A percentile compares a stretch with the other conserved stretches of the same genome.
Conservation (phyloP, 805 yeast species). For the Phaffomyces opuntiae region DNA sequence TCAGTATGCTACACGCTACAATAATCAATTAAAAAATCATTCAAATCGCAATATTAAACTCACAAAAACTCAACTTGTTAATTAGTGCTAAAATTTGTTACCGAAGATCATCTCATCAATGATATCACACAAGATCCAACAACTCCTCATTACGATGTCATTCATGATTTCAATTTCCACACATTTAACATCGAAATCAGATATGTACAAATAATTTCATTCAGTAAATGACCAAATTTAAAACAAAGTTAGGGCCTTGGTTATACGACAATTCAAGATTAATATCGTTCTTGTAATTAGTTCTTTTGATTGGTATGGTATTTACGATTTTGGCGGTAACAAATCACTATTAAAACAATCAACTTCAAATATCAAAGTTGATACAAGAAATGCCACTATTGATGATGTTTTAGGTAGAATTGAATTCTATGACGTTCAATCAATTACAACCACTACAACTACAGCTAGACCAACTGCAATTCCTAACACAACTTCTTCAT, state of each 20-base stretch:
- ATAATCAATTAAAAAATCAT: no score
- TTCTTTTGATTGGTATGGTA: not conserved
- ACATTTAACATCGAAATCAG: no score
- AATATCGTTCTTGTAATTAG: not conserved
- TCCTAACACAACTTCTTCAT: not conserved
- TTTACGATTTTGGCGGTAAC: constrained; percentile 3
- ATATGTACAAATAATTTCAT: no score
- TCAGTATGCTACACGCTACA: no score
- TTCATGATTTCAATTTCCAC: no score
- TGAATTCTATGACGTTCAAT: not conserved
- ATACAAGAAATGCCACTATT: constrained; percentile 5
- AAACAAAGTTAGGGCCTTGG: no score
- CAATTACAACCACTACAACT: not conserved
- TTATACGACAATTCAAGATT: not conserved
- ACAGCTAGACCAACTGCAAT: not conserved
- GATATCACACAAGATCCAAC: not conserved
- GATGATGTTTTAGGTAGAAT: constrained; percentile 6
- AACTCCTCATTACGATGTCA: no score
- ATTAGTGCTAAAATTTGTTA: no score
- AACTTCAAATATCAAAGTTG: constrained; percentile 4
- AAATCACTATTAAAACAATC: not conserved
- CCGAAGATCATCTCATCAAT: no score
- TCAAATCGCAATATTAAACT: no score
- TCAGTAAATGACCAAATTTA: not conserved
- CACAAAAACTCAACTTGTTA: no score